Base-by-base conservation (phyloP, 192 early-diverging fungal genomes). In the Pilaira anomala region DNA sequence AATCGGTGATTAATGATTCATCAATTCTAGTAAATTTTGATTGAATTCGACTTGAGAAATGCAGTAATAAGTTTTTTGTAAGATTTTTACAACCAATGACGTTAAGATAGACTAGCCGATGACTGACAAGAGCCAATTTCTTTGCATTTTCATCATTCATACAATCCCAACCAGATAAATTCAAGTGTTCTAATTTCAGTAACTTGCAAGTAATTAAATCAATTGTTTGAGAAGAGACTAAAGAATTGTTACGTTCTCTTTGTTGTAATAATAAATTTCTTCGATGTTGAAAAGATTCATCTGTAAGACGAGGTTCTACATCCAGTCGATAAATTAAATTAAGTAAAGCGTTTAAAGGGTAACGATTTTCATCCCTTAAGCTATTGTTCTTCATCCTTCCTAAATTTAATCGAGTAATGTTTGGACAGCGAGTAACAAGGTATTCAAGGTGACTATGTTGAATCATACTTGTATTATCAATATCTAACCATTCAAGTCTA, bases 401-500 rank as follows among this genome's bases (percentile, higher is more conserved):
- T 5, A 65, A 13, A 24, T 55, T 65, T 25, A 79, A 48, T 16
- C 68, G 65, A 28, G 63, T 76, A 19, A 79, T 64, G 18, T 75
- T 69, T 7, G 78, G 78, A 25, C 78, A 79, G 11, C 41, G 24
- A 28, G 16, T 3, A 4, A 65, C n/a, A 13, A 65, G 40, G 0
- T 30, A 12, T 2, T 40, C 63, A 11, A 65, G 40, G 36, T 65
- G 52, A 19, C 29, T 21, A 45, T 65, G 63, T 7, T 22, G 51
- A 45, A 80, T 41, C 1, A 24, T 33, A 1, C 67, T 69, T 9
- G 73, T 63, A 11, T 69, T 55, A 7, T 69, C 72, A 22, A 80
- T 60, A 55, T 80, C 78, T 30, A 80, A 44, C 78, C 78, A 80
- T 46, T 72, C 56, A 9, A 72, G 59, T 4, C 44, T 36, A 9